phyloP scores from a whole-genome alignment of 139 green algal genomes.

The Protoeuglena noctilucae region DNA sequence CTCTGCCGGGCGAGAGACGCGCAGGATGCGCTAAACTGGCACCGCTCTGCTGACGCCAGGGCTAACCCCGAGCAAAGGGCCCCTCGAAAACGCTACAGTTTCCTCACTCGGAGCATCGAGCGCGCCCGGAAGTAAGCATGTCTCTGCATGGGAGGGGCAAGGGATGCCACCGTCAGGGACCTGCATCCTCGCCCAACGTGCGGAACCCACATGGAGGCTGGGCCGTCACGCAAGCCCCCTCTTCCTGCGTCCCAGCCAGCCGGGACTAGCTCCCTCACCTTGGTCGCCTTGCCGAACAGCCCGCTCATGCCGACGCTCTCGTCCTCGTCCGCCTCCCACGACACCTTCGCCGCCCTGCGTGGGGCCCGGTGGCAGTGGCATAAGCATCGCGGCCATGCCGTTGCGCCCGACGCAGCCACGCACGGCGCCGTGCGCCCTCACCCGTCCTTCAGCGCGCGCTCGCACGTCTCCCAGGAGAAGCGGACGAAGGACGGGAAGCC shows the following conservation, averaged over 20 bases:
- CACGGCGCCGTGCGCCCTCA: not conserved
- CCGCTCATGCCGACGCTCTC: not conserved
- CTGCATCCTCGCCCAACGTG: too few species aligned
- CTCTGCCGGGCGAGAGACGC: too few species aligned
- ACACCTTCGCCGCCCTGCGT: not conserved
- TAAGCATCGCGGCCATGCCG: not conserved
- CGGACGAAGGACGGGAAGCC: slow-evolving; percentile 57
- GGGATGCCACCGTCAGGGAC: too few species aligned
- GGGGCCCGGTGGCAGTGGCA: not conserved
- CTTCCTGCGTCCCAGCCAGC: not conserved
- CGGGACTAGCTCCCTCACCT: not conserved
- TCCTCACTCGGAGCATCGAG: too few species aligned
- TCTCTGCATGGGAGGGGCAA: too few species aligned
- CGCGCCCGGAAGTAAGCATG: too few species aligned
- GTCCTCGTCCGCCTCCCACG: slow-evolving; percentile 16
- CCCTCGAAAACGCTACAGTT: too few species aligned
- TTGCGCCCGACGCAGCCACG: not conserved
- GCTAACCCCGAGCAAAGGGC: too few species aligned
- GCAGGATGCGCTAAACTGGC: too few species aligned
- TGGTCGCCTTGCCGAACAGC: too few species aligned
- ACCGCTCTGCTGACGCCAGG: too few species aligned
- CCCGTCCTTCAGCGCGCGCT: not conserved
- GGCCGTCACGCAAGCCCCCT: slow-evolving; percentile 1
- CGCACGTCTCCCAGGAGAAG: slow-evolving; percentile 32
- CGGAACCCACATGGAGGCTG: too few species aligned